Conservation (phyloP, 768 basidiomycete genomes). For the Tricholomella constricta region DNA sequence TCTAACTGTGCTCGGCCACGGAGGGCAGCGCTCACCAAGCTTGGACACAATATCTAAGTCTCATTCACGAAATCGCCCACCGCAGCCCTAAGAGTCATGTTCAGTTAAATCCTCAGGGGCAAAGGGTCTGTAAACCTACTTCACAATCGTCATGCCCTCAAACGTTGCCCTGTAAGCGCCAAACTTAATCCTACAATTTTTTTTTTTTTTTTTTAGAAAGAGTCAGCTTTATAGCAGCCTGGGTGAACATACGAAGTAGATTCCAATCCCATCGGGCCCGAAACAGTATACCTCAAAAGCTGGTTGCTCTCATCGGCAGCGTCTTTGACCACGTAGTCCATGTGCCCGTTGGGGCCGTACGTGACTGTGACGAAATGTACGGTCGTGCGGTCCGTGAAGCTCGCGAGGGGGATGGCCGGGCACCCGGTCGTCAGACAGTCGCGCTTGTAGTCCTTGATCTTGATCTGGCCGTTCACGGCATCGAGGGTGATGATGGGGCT, state of each 20-base stretch:
- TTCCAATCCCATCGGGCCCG: not conserved
- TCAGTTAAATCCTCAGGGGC: not conserved
- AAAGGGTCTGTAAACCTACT: not conserved
- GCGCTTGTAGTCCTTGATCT: not conserved
- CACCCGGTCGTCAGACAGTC: not conserved
- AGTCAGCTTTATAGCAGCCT: too few relatives aligned
- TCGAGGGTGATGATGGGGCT: not conserved
- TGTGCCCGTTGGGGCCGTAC: not conserved
- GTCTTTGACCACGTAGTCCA: not conserved
- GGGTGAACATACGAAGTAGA: not conserved
- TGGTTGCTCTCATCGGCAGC: not conserved
- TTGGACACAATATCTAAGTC: too few relatives aligned
- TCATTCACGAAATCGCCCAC: not conserved
- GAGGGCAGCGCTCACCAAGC: too few relatives aligned
- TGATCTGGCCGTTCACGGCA: not conserved
- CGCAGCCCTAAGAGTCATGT: not conserved
- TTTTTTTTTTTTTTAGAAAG: too few relatives aligned
- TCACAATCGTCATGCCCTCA: not conserved
- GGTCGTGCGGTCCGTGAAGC: not conserved
- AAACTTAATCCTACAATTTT: not conserved
- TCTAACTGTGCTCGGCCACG: too few relatives aligned
- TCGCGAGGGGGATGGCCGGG: not conserved
- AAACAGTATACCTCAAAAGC: not conserved
- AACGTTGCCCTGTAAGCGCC: not conserved
- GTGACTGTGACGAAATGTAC: not conserved